Conservation (phyloP, 306 rosid species). For the Dryas octopetala region DNA sequence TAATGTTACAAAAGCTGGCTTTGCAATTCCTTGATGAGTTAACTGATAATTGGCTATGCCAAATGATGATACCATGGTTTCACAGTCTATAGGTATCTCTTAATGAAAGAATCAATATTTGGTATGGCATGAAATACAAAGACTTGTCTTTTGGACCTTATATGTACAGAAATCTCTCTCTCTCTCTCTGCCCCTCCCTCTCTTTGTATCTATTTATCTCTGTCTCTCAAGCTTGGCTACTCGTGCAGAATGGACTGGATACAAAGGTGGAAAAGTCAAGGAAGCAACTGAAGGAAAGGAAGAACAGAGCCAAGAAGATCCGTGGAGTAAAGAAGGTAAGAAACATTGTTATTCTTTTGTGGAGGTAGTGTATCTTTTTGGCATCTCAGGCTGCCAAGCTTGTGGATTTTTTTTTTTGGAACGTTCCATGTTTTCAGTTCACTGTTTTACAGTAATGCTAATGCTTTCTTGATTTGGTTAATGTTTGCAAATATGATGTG, state of each 20-base stretch:
- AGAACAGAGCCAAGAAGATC: conserved; percentile 86
- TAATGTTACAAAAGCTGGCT: neutral
- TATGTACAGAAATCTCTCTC: neutral
- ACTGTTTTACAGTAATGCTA: neutral
- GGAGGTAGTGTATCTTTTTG: too few species aligned
- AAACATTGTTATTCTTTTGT: neutral
- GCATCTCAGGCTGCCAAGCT: neutral
- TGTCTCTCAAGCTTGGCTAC: neutral
- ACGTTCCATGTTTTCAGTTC: neutral
- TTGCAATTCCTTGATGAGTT: neutral
- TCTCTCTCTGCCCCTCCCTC: neutral
- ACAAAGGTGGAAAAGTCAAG: conserved; percentile 84
- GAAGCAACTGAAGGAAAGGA: conserved; percentile 91
- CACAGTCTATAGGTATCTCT: neutral
- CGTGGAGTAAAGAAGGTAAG: conserved; percentile 94
- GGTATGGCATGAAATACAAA: neutral
- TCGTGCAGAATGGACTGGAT: conserved; percentile 77
- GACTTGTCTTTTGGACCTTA: neutral
- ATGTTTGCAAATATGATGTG: conserved; percentile 16
- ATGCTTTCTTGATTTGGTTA: neutral
- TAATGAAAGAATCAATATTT: neutral
- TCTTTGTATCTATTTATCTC: neutral
- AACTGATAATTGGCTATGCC: neutral
- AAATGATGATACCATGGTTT: neutral
- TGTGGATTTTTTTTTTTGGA: neutral